Evolutionary conservation across 495 filamentous ascomycete species (phyloP), one percentile per base, ranked within the genome.

Genomic region (Apiosordaria backusii): DNA sequence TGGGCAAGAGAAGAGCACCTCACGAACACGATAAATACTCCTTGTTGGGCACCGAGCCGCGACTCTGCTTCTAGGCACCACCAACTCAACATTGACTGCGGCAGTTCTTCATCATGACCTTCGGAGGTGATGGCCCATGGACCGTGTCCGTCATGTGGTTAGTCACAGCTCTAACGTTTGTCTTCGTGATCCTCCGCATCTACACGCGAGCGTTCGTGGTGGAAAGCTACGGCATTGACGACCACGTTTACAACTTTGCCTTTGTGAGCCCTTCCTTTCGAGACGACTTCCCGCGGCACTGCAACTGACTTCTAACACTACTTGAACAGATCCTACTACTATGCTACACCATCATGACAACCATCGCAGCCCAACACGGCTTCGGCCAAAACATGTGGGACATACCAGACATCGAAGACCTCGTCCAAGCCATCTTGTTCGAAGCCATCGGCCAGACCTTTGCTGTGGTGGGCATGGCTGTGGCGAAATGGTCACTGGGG

Each of bases 391-490:
- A 69, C 23, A 74, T 77, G 40, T 70, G 63, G 35, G 60, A 68
- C 3, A 69, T 78, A 6, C 68, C 62, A 16, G 61, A 68, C 4
- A 19, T 67, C n/a, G 72, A 77, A 63, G 63, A 72, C 23, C 68
- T 68, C 1, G 68, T 75, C 18, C 22, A 68, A 19, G 75, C 77
- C 5, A 73, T 76, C 7, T 68, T 75, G 21, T 79, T 70, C 70
- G 75, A 74, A 24, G 72, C 72, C 22, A 74, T 80, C 23, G 77
- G 74, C 19, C 77, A 81, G 60, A 76, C 66, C n/a, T 78, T 81
- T 52, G 75, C 76, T 22, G 73, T 81, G 13, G 64, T 72, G 9
- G 79, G 78, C 54, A 79, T 76, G 64, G 73, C 76, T 10, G 69
- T 77, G 60, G 76, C 78, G 24, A 81, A 81, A 60, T 61, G 72